A percentile compares a stretch with the other conserved stretches of the same genome.
Conservation (phyloP, 2,329 filamentous ascomycete genomes). For the Achaetomium macrosporum region DNA sequence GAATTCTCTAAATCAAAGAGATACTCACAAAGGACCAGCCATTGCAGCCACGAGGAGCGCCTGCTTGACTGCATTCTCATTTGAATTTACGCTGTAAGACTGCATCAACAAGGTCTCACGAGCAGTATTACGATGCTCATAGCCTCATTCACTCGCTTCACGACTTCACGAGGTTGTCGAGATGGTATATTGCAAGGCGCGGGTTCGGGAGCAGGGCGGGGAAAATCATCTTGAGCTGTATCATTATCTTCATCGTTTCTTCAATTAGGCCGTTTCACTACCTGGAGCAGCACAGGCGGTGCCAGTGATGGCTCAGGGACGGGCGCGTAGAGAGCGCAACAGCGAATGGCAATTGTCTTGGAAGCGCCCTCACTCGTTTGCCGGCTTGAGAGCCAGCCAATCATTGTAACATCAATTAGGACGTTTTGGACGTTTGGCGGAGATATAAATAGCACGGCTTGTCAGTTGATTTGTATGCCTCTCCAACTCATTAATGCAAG, state of each 20-base stretch:
- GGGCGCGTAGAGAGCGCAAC: not conserved
- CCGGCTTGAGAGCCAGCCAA: not conserved
- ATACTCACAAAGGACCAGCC: slow-evolving; percentile 10
- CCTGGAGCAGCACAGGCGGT: not conserved
- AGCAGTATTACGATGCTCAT: too few relatives aligned
- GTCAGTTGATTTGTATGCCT: too few relatives aligned
- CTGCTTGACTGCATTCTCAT: not conserved
- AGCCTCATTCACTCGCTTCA: too few relatives aligned
- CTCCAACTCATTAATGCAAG: too few relatives aligned
- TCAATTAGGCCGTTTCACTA: too few relatives aligned
- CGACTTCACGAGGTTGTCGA: too few relatives aligned
- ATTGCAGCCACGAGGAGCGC: not conserved
- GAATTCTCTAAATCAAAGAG: too few relatives aligned
- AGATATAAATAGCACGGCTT: not conserved
- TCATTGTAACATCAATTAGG: not conserved
- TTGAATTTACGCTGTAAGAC: not conserved
- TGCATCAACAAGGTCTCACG: not conserved
- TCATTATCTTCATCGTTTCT: too few relatives aligned
- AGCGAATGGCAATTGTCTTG: not conserved
- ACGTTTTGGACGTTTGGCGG: not conserved
- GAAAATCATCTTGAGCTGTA: too few relatives aligned
- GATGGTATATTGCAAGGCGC: too few relatives aligned
- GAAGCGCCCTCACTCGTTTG: not conserved
- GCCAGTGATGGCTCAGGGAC: not conserved
- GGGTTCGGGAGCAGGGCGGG: too few relatives aligned